Base-by-base conservation (phyloP, 2,329 filamentous ascomycete genomes). In the Knufia petricola region DNA sequence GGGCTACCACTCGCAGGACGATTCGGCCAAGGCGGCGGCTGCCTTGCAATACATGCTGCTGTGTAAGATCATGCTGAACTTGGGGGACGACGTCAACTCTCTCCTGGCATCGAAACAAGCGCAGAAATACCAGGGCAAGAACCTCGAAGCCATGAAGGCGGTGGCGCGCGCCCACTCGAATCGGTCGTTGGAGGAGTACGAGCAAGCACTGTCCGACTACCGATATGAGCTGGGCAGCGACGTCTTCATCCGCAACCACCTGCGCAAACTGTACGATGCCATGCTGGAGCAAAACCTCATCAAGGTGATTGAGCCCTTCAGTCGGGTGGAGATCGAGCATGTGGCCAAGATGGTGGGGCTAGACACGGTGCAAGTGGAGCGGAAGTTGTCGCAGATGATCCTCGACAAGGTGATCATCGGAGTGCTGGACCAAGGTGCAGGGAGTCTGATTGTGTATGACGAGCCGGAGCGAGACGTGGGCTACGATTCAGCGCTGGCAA, bases 231-330 rank as follows among this genome's bases (percentile, higher is more conserved):
- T 98, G 10, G 90, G 89, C 59, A 85, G 85, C 66, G 92, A 98
- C 64, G 79, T 86, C 52, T 98, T 98, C 73, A 94, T 98, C 68
- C 87, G 90, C 55, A 95, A 92, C 69, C 92, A 98, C 71, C 82
- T 98, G 58, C 87, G 89, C 52, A 84, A 88, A 44, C 77, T 98
- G 45, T 98, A 98, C 72, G 92, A 98, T 69, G 87, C 89, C 65
- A 95, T 98, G 88, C 71, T 98, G 64, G 92, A 98, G 75, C 92
- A 98, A 77, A 98, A 98, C 69, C 78, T 98, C 36, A 94, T 96
- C 78, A 96, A 98, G 76, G 92, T 98, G 55, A 98, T 98, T 64
- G 92, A 98, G 76, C 92, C 92, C 19, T 98, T 96, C 72, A 94
- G 87, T 62, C 81, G 89, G 54, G 92, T 98, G 47, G 92, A 98